These are phyloP conservation scores for Fonsecaea nubica DNA, from an alignment of 2,329 filamentous ascomycete species.

Conservation along the genomic window DNA sequence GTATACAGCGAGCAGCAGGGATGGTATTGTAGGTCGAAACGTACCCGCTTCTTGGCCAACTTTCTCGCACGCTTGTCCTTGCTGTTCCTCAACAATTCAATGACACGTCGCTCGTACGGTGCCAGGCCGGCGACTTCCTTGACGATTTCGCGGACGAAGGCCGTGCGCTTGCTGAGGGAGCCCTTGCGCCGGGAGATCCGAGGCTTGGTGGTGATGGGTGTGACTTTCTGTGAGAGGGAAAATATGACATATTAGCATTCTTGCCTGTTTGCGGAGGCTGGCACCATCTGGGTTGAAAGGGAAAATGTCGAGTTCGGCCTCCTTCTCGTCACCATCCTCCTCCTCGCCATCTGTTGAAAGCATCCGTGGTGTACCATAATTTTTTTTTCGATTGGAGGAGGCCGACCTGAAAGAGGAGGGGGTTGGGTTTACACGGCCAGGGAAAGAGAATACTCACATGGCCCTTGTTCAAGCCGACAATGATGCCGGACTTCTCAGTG, in stretches of 20 bases:
- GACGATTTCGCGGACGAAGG: conserved; percentile 95
- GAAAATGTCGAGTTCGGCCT: neutral
- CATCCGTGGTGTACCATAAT: neutral
- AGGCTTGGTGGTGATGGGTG: conserved; percentile 76
- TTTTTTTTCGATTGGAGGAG: neutral
- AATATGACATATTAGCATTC: conserved; percentile 16
- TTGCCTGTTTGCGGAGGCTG: neutral
- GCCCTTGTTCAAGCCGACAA: conserved; percentile 69
- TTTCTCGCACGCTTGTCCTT: conserved; percentile 67
- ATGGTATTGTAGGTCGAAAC: conserved; percentile 47
- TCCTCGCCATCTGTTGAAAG: neutral
- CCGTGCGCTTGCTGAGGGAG: conserved; percentile 93
- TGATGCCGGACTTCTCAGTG: conserved; percentile 55
- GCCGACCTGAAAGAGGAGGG: neutral
- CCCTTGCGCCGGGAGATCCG: conserved; percentile 89
- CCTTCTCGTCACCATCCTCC: neutral
- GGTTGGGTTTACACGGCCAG: neutral
- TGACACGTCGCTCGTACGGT: conserved; percentile 97
- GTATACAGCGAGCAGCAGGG: neutral
- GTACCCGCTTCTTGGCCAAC: conserved; percentile 43
- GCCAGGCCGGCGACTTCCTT: conserved; percentile 97
- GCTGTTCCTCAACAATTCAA: conserved; percentile 98
- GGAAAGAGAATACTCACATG: conserved; percentile 59
- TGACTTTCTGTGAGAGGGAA: conserved; percentile 72
- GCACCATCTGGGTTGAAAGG: neutral